These are phyloP conservation scores for Trichoderma sp. DNA, from an alignment of 2,329 filamentous ascomycete genomes.

Conservation along the genomic window DNA sequence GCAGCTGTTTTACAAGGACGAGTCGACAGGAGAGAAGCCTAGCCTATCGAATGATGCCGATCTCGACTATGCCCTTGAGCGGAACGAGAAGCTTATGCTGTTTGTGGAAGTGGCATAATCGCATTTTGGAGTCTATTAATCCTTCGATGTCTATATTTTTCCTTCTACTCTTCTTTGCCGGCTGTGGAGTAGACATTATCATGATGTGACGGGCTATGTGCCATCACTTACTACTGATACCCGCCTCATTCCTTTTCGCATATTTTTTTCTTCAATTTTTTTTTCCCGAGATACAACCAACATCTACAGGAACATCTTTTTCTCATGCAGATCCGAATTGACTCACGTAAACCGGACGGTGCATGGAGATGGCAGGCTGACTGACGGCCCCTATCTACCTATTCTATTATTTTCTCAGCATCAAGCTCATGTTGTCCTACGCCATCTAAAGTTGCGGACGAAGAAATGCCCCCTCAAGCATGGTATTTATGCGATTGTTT, in stretches of 20 bases:
- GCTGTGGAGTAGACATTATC: background rate
- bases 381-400: background rate
- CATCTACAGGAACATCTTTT: background rate
- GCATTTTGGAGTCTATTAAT: constrained; percentile 10
- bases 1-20: constrained; percentile 82
- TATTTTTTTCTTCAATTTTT: background rate
- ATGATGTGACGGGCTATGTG: constrained; percentile 12
- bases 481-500: constrained; percentile 2
- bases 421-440: background rate
- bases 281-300: background rate
- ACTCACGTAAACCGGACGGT: background rate
- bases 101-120: constrained; percentile 61
- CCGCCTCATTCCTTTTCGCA: constrained; percentile 2
- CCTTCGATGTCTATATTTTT: constrained; percentile 23
- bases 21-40: constrained; percentile 72
- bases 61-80: constrained; percentile 74
- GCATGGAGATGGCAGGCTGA: background rate
- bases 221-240: constrained; percentile 16
- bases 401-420: background rate
- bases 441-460: background rate
- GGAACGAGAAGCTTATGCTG: constrained; percentile 85
- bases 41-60: constrained; percentile 78
- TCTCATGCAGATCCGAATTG: background rate
- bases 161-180: background rate
- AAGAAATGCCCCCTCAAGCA: background rate